Base-by-base conservation (phyloP, 2,329 filamentous ascomycete genomes). In the Endoconidiophora laricicola region DNA sequence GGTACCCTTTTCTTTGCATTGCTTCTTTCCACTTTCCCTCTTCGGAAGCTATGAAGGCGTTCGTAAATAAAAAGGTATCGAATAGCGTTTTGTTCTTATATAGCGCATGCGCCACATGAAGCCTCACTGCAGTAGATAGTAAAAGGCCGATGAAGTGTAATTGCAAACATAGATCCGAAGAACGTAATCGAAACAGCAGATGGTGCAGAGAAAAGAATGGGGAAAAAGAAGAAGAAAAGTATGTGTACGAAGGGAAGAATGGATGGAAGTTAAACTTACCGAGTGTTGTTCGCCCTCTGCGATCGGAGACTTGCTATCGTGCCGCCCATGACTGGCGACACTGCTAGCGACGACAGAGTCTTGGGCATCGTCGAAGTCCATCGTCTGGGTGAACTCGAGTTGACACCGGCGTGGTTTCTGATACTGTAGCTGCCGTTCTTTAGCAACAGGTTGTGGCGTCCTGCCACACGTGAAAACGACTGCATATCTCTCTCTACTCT, bases 391-490 rank as follows among this genome's bases (percentile, higher is more conserved):
- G 20, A 9, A 4, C 37, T 14, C 40, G 16, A 42, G 40, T 42
- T 23, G 16, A 23, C 22, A 12, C 29, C 29, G 12, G 12, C 29
- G 9, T 33, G 9, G 9, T 22, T 36, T n/a, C 44, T 37, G 7
- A 16, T 26, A 41, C 20, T 26, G 4, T 26, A 10, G 20, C 36
- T 40, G 23, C 37, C 23, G 41, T 26, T 26, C n/a, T 29, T 22
- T 7, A 48, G 38, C 14, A 42, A 26, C 23, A 42, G 37, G 20
- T 36, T 48, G 22, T 42, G 50, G 3, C 42, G 33, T 9, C 33
- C 41, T 33, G 41, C 50, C n/a, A 46, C 50, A 45, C 50, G 42
- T 16, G 46, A 41, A 46, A 52, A 52, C 9, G 46, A 43, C 41
- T 49, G 50, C 50, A 52, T 52, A 22, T 33, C 7, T 14, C 22